Evolutionary conservation across 768 basidiomycete genomes (phyloP), one percentile per base, ranked within the genome.

Genomic region (Gloeostereum incarnatum): DNA sequence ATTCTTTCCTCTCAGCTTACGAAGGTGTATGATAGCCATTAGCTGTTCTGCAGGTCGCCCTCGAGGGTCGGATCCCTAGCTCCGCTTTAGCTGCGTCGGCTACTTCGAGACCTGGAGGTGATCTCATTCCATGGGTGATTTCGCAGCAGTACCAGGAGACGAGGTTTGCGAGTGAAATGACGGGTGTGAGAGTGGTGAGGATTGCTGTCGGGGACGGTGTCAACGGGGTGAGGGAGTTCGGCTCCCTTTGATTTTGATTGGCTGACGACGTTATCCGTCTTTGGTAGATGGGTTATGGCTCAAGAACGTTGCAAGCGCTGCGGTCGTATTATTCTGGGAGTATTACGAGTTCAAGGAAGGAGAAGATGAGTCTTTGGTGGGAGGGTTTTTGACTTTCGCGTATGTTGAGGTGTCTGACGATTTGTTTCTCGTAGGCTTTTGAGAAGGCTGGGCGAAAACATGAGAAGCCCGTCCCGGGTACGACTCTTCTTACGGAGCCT

Each of bases 71-170:
- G 46, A 91, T 99, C 43, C 83, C 82, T 48, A 82, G 78, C 58
- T 75, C 79, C 39, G 77, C 73, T 25, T 89, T 99, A 42, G 61
- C 94, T 68, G 91, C 92, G 42, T 75, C 79, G 22, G 70, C 91
- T 30, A 94, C 94, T 9, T 65, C 82, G 52, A 71, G 89, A 40
- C 83, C 86, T 2, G 84, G 89, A 0, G 96, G 96, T 1, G 96
- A 99, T 62, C 80, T 99, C 78, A 96, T 99, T 42, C 96, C 96
- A 0, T 99, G 96, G 94, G 66, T 96, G 18, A 66, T 99, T 32
- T 79, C 87, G 31, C 90, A 92, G 56, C 80, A 97, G 66, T 99
- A 88, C 68, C 91, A 96, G 64, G 96, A 99, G 58, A 82, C 74
- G 48, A 83, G 86, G 55, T 99, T 99, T 59, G 94, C 89, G 5